Evolutionary conservation across 371 early-diverging fungal species (phyloP).

Genomic region (Capillidium heterosporum): DNA sequence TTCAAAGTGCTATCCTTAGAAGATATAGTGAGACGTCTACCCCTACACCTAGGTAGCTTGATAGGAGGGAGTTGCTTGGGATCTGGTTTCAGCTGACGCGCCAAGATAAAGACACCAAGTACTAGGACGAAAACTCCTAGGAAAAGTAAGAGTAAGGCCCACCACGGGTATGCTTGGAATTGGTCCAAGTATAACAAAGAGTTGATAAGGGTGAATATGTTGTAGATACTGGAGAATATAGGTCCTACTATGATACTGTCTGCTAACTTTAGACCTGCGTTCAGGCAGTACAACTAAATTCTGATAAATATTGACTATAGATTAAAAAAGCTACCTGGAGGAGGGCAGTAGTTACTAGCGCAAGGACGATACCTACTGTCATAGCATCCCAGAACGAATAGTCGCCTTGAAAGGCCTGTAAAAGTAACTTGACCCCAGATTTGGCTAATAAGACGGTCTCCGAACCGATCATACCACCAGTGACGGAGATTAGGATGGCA

Average conservation of each 20-base stretch:
- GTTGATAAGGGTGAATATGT: slow-evolving; percentile 38
- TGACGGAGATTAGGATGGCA: slow-evolving; percentile 36
- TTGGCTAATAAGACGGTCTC: slow-evolving; percentile 43
- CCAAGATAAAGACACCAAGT: neutral
- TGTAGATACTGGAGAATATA: slow-evolving; percentile 44
- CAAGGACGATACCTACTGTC: neutral
- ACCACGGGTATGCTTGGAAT: slow-evolving; percentile 29
- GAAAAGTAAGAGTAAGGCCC: slow-evolving; percentile 9
- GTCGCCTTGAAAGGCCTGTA: neutral
- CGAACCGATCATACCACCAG: slow-evolving; percentile 41
- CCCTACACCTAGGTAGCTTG: no score
- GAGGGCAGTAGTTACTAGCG: neutral
- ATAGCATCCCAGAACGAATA: neutral
- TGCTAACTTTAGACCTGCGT: slow-evolving; percentile 37
- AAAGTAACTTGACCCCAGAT: slow-evolving; percentile 10
- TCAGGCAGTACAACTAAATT: slow-evolving; percentile 30
- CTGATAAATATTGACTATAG: no score
- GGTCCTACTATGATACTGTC: slow-evolving; percentile 46
- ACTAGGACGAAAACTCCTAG: neutral
- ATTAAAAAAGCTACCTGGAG: slow-evolving; percentile 11
- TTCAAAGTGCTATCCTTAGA: no score
- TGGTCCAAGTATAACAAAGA: slow-evolving; percentile 41
- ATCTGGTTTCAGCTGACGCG: neutral
- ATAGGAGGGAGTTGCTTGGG: no score
- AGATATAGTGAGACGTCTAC: no score